Base-by-base conservation (phyloP, 2,329 filamentous ascomycete species). In the Ophiostoma angusticollis region DNA sequence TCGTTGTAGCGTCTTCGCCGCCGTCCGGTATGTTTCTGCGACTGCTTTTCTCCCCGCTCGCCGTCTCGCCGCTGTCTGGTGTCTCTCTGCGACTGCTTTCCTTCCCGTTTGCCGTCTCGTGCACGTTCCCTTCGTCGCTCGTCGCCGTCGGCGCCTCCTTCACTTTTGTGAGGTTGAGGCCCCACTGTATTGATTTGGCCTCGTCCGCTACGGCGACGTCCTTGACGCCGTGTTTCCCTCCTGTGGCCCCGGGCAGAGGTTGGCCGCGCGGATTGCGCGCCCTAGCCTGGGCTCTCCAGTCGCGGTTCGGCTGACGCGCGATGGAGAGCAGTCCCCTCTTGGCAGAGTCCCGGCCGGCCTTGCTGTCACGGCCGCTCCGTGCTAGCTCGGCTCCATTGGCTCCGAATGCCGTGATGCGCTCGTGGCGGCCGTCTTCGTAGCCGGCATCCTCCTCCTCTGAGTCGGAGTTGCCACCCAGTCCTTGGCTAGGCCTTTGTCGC, bases 391-490 rank as follows among this genome's bases (percentile, higher is more conserved):
- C 49, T 1, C 47, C 49, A 23, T 55, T 49, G 14, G 43, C 47
- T 3, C 54, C 54, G 41, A 60, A 51, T 0, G 50, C 48, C 3
- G 57, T 58, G n/a, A 60, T 52, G 4, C 40, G 42, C 38, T 59
- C 50, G 31, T 56, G 52, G 9, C 47, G 52, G 16, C 49, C 50
- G 14, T 41, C 35, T 5, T 19, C 29, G 9, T 43, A 40, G 6
- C 46, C 43, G 13, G 55, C 54, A 23, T 53, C 54, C 3, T 45
- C 49, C 4, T 44, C 44, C 18, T 65, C 65, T 34, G 61, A 65
- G 43, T 58, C 65, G 29, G 60, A 65, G 45, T 57, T 59, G 41
- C 58, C 56, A 35, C 57, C 57, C 11, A 67, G 54, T 16, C 61
- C 61, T 17, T 36, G 39, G 43, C 59, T 58, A 23, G 59, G 48